Evolutionary conservation across 805 yeast genomes (phyloP), one percentile per base, ranked within the genome.

Genomic region (Isabelozyma heimii): DNA sequence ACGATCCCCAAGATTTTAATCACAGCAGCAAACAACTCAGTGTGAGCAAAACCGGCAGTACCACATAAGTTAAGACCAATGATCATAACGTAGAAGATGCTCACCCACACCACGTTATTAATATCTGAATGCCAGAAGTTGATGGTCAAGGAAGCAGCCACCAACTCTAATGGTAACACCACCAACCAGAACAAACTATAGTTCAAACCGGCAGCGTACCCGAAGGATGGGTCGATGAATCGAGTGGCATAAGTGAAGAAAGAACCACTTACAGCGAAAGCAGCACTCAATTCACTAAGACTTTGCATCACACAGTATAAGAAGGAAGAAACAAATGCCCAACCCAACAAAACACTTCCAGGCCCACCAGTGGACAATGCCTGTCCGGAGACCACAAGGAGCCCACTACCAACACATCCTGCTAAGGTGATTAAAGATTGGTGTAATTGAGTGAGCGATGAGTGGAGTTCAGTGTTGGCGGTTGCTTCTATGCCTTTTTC

Each of bases 191-290:
- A 72, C 40, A 70, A 48, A 24, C 76, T 74, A 52, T 73, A 73
- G 60, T 72, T 72, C 72, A 73, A 71, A 14, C 75, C 77, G 47
- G 66, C 69, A n/a, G 77, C 77, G 52, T 72, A 72, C 6, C 77
- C 77, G 65, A 72, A 70, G 16, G 75, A 69, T 1, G 73, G 72
- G 52, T 72, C 76, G n/a, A 73, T 65, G 47, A 72, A 73, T 15
- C 74, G 56, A 1, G 69, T 66, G 35, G 75, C 70, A 47, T 70
- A 71, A 3, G 73, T 66, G 9, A 75, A 72, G 55, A 72, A 72
- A 2, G 75, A 67, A 9, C 77, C 77, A 8, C 67, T 59, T 15
- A 72, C 72, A 3, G 76, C 75, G 47, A 64, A 67, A 10, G 65
- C 58, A 9, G 75, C 62, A n/a, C 68, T 66, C 48, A 73, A 54